Base-by-base conservation (phyloP, 176 grass and related monocot species). In the Microstegium vimineum region DNA sequence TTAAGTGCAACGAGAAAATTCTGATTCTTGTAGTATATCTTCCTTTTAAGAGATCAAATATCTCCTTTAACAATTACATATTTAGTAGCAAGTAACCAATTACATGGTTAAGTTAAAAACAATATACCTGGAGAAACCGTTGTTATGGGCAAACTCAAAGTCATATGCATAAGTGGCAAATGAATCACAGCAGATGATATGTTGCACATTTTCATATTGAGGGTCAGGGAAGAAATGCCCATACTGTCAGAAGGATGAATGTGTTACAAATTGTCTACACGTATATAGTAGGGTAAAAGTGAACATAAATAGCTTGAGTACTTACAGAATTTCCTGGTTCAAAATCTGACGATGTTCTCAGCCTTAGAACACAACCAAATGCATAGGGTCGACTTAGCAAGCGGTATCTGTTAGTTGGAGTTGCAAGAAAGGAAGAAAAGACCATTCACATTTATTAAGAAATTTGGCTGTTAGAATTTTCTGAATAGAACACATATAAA, bases 121-220 rank as follows among this genome's bases (percentile, higher is more conserved):
- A 38, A 16, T 61, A 45, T 93, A 99, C 96, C 96, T 94, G 81
- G 90, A 93, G 87, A 95, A 99, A 33, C 93, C 96, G 13, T 87
- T 83, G 16, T 75, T 69, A 90, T 84, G 80, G 30, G 37, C 30
- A 76, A 99, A 99, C 12, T 86, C 87, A 83, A 99, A 99, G 83
- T 99, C 96, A 87, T 99, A 99, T 52, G 93, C 93, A 87, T 94
- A 99, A 64, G 96, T 95, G 83, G 93, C 96, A 93, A 99, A 95
- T 74, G 96, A 95, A 90, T 99, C 96, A 41, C 96, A 99, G 63
- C 96, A 99, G 60, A 99, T 99, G 61, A 99, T 99, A 84, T 99
- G 96, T 74, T 99, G 96, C 78, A 99, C 96, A 83, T 94, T 91
- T 87, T 99, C 93, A 85, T 99, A 99, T 63, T 99, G 96, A 77